Conservation (phyloP, 257 asterid genomes). For the Plantago ovata region DNA sequence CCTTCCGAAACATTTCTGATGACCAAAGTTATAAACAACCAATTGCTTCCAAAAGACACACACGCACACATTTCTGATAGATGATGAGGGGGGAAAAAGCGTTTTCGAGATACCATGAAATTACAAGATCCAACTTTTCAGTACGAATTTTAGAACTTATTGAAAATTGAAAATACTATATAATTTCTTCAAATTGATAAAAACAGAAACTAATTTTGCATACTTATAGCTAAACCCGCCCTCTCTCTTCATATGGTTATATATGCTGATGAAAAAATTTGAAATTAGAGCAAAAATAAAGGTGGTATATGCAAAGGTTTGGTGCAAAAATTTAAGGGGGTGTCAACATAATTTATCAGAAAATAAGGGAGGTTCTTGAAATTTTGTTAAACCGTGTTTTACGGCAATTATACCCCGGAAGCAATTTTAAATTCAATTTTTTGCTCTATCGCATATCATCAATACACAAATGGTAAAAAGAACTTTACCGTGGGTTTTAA, state of each 20-base stretch:
- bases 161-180: too few species aligned
- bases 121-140: not conserved
- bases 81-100: not conserved
- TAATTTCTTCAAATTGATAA: too few species aligned
- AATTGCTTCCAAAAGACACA: not conserved
- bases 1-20: too few species aligned
- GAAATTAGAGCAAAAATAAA: not conserved
- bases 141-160: not conserved
- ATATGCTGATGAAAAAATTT: not conserved
- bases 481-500: constrained; percentile 58
- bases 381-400: not conserved
- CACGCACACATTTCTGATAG: not conserved
- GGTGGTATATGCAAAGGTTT: not conserved
- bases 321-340: not conserved
- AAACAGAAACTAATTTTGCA: too few species aligned
- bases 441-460: not conserved
- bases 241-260: not conserved
- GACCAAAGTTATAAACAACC: too few species aligned
- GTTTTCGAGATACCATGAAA: not conserved
- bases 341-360: not conserved
- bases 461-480: not conserved
- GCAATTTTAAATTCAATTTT: not conserved
- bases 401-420: not conserved
- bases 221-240: too few species aligned
- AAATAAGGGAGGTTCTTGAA: not conserved